Percentiles rank a stretch among this genome's conserved stretches.
Evolutionary conservation across 495 filamentous ascomycete genomes (phyloP).

Genomic region (Penicillium verhagenii): DNA sequence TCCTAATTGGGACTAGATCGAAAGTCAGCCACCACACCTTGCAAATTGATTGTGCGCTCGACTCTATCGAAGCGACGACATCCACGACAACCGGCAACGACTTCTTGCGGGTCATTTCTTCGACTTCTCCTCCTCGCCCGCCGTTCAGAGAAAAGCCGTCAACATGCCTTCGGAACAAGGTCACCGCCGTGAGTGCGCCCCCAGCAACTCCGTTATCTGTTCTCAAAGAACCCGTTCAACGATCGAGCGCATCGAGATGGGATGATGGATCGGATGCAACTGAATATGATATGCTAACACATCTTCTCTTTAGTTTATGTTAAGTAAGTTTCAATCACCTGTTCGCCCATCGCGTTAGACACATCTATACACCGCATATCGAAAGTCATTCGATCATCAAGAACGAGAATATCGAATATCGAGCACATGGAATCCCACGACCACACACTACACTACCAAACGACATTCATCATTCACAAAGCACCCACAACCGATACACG

Average conservation of each 20-base stretch:
- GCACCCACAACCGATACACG: constrained; percentile 3
- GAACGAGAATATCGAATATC: constrained; percentile 6
- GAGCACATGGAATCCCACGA: constrained; percentile 4
- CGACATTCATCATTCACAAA: constrained; percentile 1
- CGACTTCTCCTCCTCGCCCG: constrained; percentile 50
- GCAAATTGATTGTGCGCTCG: constrained; percentile 48
- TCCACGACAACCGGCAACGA: constrained; percentile 50
- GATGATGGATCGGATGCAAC: constrained; percentile 8
- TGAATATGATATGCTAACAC: constrained; percentile 35
- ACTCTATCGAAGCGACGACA: constrained; percentile 50
- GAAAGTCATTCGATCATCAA: constrained; percentile 12
- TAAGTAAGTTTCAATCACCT: constrained; percentile 70
- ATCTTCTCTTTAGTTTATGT: constrained; percentile 70
- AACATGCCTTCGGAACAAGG: constrained; percentile 82
- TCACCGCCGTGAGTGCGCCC: constrained; percentile 72
- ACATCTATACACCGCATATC: constrained; percentile 17
- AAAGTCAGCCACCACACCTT: constrained; percentile 41
- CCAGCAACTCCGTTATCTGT: constrained; percentile 9
- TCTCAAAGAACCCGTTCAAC: constrained; percentile 4
- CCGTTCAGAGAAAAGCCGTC: constrained; percentile 51
- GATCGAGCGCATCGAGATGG: constrained; percentile 17
- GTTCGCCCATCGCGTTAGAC: constrained; percentile 20
- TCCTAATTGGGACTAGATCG: constrained; percentile 42
- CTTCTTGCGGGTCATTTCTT: constrained; percentile 49
- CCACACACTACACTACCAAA: not conserved